phyloP scores from a whole-genome alignment of 2,329 filamentous ascomycete species.

The Ceratocystis lukuohia region DNA sequence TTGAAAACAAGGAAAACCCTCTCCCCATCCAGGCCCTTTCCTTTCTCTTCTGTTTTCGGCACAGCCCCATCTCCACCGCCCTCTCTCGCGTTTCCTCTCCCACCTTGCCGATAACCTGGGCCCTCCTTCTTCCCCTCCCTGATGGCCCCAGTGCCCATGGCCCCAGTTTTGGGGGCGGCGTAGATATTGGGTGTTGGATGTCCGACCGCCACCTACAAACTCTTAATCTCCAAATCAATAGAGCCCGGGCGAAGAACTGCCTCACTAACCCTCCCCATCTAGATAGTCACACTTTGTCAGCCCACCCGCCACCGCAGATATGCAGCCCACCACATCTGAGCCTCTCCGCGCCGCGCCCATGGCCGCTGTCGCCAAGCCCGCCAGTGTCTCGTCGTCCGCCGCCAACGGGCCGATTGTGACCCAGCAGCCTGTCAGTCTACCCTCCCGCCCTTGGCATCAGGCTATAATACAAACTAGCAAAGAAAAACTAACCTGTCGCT shows the following conservation, averaged over 20 bases:
- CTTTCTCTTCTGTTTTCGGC: background rate
- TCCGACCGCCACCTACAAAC: background rate
- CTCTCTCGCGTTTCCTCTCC: background rate
- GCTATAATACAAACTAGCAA: background rate
- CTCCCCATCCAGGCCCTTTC: background rate
- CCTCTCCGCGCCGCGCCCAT: slow-evolving; percentile 9
- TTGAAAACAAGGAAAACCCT: background rate
- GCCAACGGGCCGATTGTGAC: slow-evolving; percentile 14
- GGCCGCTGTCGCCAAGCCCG: slow-evolving; percentile 11
- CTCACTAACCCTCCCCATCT: background rate
- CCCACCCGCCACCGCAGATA: background rate
- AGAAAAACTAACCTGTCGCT: background rate
- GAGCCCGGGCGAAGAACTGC: background rate
- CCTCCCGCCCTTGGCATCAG: background rate
- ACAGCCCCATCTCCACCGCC: background rate
- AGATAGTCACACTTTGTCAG: background rate
- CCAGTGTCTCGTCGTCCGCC: background rate
- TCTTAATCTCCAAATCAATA: background rate
- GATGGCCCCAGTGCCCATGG: background rate
- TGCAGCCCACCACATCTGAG: slow-evolving; percentile 9
- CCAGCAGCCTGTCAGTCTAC: slow-evolving; percentile 20
- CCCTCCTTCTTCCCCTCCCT: background rate
- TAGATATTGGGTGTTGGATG: background rate
- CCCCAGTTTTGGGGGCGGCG: background rate
- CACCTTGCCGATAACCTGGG: background rate